These are phyloP conservation scores for Arctostaphylos glauca DNA, from an alignment of 148 eudicot species.

Conservation along the genomic window DNA sequence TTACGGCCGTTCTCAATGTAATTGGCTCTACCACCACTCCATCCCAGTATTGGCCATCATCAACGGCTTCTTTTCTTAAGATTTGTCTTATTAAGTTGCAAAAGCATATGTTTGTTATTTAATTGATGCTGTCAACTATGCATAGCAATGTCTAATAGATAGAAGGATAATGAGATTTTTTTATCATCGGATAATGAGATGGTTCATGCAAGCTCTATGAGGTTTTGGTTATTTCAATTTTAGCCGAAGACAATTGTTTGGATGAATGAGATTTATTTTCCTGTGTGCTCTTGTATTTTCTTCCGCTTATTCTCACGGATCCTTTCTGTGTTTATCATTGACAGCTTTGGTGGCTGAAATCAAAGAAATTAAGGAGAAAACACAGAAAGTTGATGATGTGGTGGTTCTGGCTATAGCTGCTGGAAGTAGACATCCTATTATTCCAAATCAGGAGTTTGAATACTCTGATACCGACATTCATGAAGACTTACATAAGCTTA, in stretches of 20 bases:
- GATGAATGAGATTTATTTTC: neutral
- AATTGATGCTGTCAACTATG: neutral
- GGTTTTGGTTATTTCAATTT: neutral
- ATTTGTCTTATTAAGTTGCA: neutral
- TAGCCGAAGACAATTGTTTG: neutral
- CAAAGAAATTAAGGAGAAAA: slow-evolving; percentile 73
- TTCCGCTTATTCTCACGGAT: slow-evolving; percentile 12
- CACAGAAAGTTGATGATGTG: slow-evolving; percentile 67
- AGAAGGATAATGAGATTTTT: neutral
- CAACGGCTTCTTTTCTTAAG: no score
- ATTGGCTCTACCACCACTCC: neutral
- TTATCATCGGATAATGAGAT: no score
- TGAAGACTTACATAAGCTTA: slow-evolving; percentile 73
- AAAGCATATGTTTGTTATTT: neutral
- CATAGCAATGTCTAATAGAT: neutral
- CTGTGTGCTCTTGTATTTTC: neutral
- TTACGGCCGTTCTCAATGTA: neutral
- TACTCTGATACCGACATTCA: slow-evolving; percentile 67
- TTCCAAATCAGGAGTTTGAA: slow-evolving; percentile 64
- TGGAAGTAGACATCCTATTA: slow-evolving; percentile 66
- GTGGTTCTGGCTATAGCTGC: slow-evolving; percentile 73
- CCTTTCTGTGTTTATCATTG: slow-evolving; percentile 15
- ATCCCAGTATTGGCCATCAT: neutral
- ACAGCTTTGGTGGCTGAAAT: slow-evolving; percentile 86
- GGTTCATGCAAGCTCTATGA: neutral